Conservation (phyloP, 2,329 filamentous ascomycete genomes). For the Claviceps purpurea region DNA sequence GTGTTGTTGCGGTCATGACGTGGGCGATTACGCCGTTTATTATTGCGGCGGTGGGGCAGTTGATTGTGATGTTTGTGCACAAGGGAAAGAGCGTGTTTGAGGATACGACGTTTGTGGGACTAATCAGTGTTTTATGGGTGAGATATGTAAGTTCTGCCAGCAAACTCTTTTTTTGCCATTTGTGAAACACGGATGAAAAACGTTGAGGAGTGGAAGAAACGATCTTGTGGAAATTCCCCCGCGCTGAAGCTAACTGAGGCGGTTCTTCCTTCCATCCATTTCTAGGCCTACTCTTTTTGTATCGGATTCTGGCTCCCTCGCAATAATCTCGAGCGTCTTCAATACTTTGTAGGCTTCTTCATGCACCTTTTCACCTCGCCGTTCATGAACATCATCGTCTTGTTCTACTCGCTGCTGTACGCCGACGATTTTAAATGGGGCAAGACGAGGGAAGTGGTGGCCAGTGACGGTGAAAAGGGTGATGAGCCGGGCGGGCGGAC, state of each 20-base stretch:
- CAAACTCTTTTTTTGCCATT: too few species aligned
- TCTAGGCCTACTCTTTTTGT: slow-evolving; percentile 26
- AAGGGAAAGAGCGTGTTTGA: slow-evolving; percentile 20
- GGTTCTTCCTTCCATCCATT: background rate
- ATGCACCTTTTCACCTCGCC: slow-evolving; percentile 25
- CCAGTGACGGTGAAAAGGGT: background rate
- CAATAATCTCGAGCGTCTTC: slow-evolving; percentile 22
- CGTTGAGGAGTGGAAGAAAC: too few species aligned
- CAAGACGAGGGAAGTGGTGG: slow-evolving; percentile 26
- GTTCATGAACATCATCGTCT: slow-evolving; percentile 28
- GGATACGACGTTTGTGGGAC: slow-evolving; percentile 22
- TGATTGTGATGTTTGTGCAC: slow-evolving; percentile 22
- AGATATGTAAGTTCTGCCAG: slow-evolving; percentile 24
- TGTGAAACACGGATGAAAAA: too few species aligned
- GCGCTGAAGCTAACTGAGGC: too few species aligned
- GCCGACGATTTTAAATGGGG: slow-evolving; percentile 34
- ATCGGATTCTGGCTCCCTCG: slow-evolving; percentile 29
- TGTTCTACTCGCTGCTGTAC: slow-evolving; percentile 27
- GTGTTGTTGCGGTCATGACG: slow-evolving; percentile 31
- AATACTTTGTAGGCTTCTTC: slow-evolving; percentile 26
- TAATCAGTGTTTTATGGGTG: slow-evolving; percentile 23
- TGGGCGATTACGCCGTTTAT: slow-evolving; percentile 33
- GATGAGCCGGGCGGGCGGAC: background rate
- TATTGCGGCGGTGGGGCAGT: slow-evolving; percentile 24
- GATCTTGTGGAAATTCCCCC: too few species aligned